Base-by-base conservation (phyloP, 495 filamentous ascomycete genomes). In the Talaromyces liani region DNA sequence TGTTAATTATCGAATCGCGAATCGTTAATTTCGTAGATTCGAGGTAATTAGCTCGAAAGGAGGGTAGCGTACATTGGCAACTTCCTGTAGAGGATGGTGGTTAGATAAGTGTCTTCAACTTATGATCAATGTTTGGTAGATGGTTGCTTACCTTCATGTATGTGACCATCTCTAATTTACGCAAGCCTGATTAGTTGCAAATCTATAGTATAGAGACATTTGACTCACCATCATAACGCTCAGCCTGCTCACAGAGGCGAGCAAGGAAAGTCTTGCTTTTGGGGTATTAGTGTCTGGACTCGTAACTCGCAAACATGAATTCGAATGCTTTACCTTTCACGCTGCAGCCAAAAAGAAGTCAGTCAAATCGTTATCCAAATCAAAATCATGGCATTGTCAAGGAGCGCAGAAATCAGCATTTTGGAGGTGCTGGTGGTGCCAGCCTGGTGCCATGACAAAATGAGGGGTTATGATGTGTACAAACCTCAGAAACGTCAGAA, bases 191-290 rank as follows among this genome's bases (percentile, higher is more conserved):
- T 58, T 64, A 66, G 58, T 65, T 53, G 31, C 60, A 27, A 10
- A 22, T 63, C 10, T 16, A 20, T 31, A n/a, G 33, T 29, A 20
- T 3, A 25, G 6, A 8, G 6, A n/a, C 49, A 24, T 20, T 57
- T 51, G 60, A 74, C 88, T 79, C 80, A 91, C 88, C 94, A 91
- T 99, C 94, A 78, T 99, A 99, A 77, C 94, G 94, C 87, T 99
- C 94, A 74, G 94, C 94, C 88, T 99, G 94, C 91, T 99, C 94
- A 85, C 94, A 98, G 75, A 99, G 91, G 83, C 94, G 88, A 74
- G 94, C 94, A 76, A 99, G 91, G 85, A 99, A 99, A 71, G 94
- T 99, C 89, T 99, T 98, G 90, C 95, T 98, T 62, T 54, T 33
- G 18, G 60, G 47, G 25, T 29, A 24, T 62, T 34, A 62, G 60